Base-by-base conservation (phyloP, 805 yeast species). In the Hanseniaspora pseudoguilliermondii region DNA sequence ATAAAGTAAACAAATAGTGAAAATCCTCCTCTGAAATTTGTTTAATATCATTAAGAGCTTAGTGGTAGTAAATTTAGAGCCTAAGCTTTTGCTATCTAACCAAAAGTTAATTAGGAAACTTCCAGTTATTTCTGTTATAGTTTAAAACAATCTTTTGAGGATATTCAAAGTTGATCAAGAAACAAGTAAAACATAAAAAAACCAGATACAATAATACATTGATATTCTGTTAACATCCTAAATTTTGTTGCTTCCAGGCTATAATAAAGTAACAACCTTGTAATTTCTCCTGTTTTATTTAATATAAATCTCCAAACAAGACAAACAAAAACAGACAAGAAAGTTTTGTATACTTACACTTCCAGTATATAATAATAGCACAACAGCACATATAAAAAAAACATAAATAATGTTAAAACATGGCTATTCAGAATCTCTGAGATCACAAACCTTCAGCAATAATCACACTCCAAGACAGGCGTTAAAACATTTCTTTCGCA, bases 401-500 rank as follows among this genome's bases (percentile, higher is more conserved):
- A 10, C 35, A 32, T 2, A 2, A 1, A 43, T 27, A 41, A 41
- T 41, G 47, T 10, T 44, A 29, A 27, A 44, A 10, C 36, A 29
- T 29, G 16, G 47, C 18, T 25, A 25, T 15, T 29, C 34, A 5
- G 36, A 29, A 9, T 10, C 36, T 11, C 13, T n/a, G 9, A 29
- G 21, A 11, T 27, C 47, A 29, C 23, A 44, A 27, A 9, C 10
- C 23, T 29, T 29, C 11, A 43, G 34, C 47, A 46, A 18, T 32
- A 53, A 39, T 27, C 20, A 38, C 16, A 53, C 56, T 2, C 56
- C 56, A 35, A 53, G 50, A 39, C 54, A 65, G 53, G 69, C 70
- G 11, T 59, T 68, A 46, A 49, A 63, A 42, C 59, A 59, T 23
- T 66, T 68, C 38, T 63, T 63, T 50, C 60, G 60, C 47, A 62